Conservation (phyloP, 768 basidiomycete genomes). For the Mrakia frigida region DNA sequence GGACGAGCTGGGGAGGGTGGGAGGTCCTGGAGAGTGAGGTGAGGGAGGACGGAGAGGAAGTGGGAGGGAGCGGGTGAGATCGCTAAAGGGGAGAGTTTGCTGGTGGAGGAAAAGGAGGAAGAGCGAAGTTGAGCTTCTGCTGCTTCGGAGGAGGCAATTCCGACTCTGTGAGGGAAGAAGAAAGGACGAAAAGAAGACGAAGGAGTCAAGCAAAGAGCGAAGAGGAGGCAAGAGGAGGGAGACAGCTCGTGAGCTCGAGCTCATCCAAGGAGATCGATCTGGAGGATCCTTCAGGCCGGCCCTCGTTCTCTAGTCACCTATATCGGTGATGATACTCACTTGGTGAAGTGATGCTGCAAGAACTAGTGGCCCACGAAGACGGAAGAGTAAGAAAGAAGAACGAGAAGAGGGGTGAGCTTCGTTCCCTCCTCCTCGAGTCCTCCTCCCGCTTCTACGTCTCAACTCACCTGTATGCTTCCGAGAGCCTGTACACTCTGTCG, state of each 20-base stretch:
- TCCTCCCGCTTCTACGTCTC: neutral
- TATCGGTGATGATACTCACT: conserved; percentile 44
- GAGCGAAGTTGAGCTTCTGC: conserved; percentile 43
- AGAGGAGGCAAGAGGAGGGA: neutral
- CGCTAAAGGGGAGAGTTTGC: neutral
- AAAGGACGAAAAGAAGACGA: neutral
- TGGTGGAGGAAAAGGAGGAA: conserved; percentile 52
- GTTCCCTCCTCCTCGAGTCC: neutral
- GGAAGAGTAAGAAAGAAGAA: neutral
- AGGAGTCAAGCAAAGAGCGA: neutral
- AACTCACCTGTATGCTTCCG: conserved; percentile 61
- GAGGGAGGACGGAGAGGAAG: conserved; percentile 4
- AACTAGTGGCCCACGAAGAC: conserved; percentile 52
- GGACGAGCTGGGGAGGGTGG: conserved; percentile 47
- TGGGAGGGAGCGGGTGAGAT: conserved; percentile 35
- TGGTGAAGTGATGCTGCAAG: conserved; percentile 89
- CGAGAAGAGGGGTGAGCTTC: neutral
- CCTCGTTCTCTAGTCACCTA: conserved; percentile 58
- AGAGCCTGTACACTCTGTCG: conserved; percentile 88
- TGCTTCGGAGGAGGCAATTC: conserved; percentile 1
- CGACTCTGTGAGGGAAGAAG: neutral
- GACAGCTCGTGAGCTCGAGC: neutral
- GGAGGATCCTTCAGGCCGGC: too few relatives aligned
- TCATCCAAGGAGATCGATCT: neutral
- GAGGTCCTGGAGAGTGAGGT: conserved; percentile 5